These are phyloP conservation scores for Cercospora brassicicola DNA, from an alignment of 2,329 filamentous ascomycete species.

Conservation along the genomic window DNA sequence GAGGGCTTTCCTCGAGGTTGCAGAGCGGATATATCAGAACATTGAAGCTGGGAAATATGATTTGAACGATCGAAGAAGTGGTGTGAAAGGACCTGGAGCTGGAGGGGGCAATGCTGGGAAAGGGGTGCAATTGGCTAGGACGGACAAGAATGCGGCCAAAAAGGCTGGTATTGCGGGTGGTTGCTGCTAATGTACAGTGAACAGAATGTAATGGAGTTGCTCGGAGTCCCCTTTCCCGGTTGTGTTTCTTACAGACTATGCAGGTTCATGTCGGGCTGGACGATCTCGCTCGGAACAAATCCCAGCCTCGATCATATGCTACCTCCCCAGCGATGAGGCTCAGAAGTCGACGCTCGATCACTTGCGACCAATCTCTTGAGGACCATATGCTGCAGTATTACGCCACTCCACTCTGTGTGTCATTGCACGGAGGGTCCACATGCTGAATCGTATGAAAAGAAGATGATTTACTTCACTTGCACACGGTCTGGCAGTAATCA, in stretches of 20 bases:
- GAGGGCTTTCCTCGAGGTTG: conserved; percentile 86
- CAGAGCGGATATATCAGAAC: conserved; percentile 93
- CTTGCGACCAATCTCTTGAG: too few relatives aligned
- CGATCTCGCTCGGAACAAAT: too few relatives aligned
- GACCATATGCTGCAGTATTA: neutral
- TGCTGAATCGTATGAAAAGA: too few relatives aligned
- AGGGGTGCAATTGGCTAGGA: conserved; percentile 48
- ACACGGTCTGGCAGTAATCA: too few relatives aligned
- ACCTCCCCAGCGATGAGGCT: too few relatives aligned
- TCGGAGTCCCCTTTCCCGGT: neutral
- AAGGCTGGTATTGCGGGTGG: conserved; percentile 34
- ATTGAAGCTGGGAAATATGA: conserved; percentile 95
- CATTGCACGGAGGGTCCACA: too few relatives aligned
- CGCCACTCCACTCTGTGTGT: neutral
- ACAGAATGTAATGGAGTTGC: conserved; percentile 4
- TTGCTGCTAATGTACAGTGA: conserved; percentile 25
- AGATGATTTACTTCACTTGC: too few relatives aligned
- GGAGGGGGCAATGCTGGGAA: conserved; percentile 46
- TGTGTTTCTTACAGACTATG: neutral
- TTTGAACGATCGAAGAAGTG: conserved; percentile 85
- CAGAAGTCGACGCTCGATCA: too few relatives aligned
- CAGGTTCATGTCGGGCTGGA: too few relatives aligned
- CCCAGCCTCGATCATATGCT: neutral
- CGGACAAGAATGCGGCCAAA: conserved; percentile 40
- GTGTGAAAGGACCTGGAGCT: conserved; percentile 72